phyloP scores from a whole-genome alignment of 2,329 filamentous ascomycete species.

The Pseudopyricularia javanii region DNA sequence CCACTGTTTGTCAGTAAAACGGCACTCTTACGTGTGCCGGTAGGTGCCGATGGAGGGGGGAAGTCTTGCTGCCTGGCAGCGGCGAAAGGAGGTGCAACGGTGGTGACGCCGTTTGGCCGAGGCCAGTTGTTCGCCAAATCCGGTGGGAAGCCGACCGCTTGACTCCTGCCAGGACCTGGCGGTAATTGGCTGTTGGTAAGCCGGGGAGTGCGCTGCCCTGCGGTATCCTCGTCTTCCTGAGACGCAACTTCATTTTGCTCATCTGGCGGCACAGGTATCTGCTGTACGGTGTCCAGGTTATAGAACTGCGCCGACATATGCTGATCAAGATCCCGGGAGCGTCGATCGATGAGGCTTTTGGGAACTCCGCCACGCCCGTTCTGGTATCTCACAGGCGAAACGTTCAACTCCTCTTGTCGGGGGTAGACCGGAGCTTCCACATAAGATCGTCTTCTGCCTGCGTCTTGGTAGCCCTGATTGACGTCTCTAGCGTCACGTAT shows the following conservation, averaged over 20 bases:
- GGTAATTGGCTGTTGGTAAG: conserved; percentile 1
- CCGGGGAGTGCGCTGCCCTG: conserved; percentile 13
- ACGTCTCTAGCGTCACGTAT: conserved; percentile 19
- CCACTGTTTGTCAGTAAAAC: conserved; percentile 8
- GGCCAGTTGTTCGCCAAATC: background rate
- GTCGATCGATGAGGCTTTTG: conserved; percentile 5
- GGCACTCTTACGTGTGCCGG: conserved; percentile 6
- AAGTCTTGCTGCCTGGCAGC: background rate
- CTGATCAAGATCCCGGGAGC: conserved; percentile 11
- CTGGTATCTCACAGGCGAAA: conserved; percentile 11
- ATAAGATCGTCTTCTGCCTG: conserved; percentile 10
- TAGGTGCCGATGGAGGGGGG: background rate
- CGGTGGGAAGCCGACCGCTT: background rate
- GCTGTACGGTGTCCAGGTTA: conserved; percentile 10
- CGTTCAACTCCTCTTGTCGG: conserved; percentile 5
- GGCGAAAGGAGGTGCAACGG: background rate
- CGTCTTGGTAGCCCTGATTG: conserved; percentile 5
- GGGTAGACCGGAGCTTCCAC: conserved; percentile 5
- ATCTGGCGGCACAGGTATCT: conserved; percentile 6
- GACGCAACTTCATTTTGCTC: conserved; percentile 14
- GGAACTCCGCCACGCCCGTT: conserved; percentile 9
- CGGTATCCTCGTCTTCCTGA: conserved; percentile 15
- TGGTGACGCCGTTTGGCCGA: background rate
- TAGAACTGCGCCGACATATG: conserved; percentile 15
- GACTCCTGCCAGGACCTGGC: background rate